These are phyloP conservation scores for Leccinum imitatum DNA, from an alignment of 768 basidiomycete species.

Conservation along the genomic window DNA sequence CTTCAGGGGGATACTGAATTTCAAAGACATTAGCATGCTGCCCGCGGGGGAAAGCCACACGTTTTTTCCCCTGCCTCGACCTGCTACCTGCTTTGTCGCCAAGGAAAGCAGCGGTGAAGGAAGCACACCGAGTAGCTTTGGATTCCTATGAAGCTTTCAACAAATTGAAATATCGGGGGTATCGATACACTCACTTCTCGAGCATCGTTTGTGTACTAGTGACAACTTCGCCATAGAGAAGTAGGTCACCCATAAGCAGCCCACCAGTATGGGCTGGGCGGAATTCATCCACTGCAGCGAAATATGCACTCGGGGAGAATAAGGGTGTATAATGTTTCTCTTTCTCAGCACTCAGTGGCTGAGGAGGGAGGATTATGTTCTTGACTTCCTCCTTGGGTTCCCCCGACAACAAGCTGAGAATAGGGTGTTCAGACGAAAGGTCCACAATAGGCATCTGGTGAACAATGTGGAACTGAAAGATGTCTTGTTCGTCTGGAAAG, in stretches of 20 bases:
- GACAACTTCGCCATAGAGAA: constrained; percentile 86
- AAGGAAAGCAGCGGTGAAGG: constrained; percentile 80
- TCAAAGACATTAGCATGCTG: constrained; percentile 67
- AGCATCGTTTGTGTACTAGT: constrained; percentile 95
- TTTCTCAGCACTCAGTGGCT: constrained; percentile 48
- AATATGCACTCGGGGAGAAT: constrained; percentile 69
- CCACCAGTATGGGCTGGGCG: constrained; percentile 20
- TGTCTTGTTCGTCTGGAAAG: constrained; percentile 69
- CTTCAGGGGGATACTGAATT: constrained; percentile 23
- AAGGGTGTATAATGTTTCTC: constrained; percentile 51
- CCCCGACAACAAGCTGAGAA: constrained; percentile 25
- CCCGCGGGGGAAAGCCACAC: constrained; percentile 91
- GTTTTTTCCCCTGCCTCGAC: constrained; percentile 86
- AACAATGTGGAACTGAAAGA: constrained; percentile 56
- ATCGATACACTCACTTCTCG: constrained; percentile 63
- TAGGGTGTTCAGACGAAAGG: constrained; percentile 19
- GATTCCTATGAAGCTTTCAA: constrained; percentile 58
- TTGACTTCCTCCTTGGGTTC: constrained; percentile 42
- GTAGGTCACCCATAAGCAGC: constrained; percentile 70
- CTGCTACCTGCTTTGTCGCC: constrained; percentile 84
- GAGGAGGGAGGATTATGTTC: constrained; percentile 52
- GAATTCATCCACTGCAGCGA: constrained; percentile 43
- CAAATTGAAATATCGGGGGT: neutral
- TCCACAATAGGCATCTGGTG: constrained; percentile 31
- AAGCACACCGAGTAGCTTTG: constrained; percentile 60